Base-by-base conservation (phyloP, 352 stramenopile species). In the Phytophthora rubi region DNA sequence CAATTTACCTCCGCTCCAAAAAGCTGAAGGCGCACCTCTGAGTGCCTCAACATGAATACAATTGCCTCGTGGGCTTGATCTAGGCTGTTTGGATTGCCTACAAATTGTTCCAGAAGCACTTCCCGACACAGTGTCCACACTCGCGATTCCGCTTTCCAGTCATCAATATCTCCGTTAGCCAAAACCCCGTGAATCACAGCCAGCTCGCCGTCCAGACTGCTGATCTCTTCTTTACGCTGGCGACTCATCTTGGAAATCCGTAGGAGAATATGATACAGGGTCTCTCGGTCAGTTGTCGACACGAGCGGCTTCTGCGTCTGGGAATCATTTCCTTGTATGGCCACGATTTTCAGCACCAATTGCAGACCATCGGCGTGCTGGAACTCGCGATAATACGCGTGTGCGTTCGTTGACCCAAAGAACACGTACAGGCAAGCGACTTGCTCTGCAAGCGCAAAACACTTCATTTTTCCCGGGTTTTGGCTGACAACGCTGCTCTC, bases 51-150 rank as follows among this genome's bases (percentile, higher is more conserved):
- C 73, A 93, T 85, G 42, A 85, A 83, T 4, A 70, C 16, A 53
- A 92, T 63, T 4, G 60, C 74, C 1, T 57, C 32, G 16, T 85
- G 72, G 1, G 73, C 76, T 42, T 39, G 45, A 2, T 76, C 66
- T 1, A 82, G 48, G 49, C 66, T 71, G 13, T 62, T 62, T 0
- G 66, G 37, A 37, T 91, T 92, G 6, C 81, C 86, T 6, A 80
- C 69, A 23, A 89, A 75, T 70, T 90, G 86, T 54, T 91, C 82
- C 16, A 93, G 53, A 18, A 93, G 62, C 8, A 79, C 66, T 12
- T 79, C 70, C 4, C 79, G 75, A 66, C 83, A 88, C 39, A 76
- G 39, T 12, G 58, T 68, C 65, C 68, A 73, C 33, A 76, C 53
- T 58, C n/a, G 45, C 26, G 53, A 71, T 21, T 60, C 44, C 32